These are phyloP conservation scores for Athelia psychrophila DNA, from an alignment of 1,284 basidiomycete species.

Conservation along the genomic window DNA sequence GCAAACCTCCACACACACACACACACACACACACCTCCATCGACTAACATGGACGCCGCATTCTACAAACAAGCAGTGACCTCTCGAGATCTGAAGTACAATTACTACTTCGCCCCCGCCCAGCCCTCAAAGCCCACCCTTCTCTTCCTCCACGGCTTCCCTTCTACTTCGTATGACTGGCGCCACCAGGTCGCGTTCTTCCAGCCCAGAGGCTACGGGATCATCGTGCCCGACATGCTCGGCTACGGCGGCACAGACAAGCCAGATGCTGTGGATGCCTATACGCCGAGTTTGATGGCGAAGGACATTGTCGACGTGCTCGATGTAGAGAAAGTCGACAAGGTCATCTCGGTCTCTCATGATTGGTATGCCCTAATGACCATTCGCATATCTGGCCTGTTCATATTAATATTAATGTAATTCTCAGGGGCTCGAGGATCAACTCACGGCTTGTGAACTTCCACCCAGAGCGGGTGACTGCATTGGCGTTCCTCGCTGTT, in stretches of 20 bases:
- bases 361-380: constrained; percentile 35
- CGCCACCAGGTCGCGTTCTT: constrained; percentile 40
- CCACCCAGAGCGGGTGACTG: constrained; percentile 25
- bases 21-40: no score
- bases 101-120: constrained; percentile 26
- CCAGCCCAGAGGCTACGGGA: constrained; percentile 38
- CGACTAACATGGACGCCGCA: neutral
- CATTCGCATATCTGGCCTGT: neutral
- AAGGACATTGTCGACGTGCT: constrained; percentile 43
- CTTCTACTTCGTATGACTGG: constrained; percentile 43
- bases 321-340: constrained; percentile 31
- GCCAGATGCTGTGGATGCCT: constrained; percentile 33
- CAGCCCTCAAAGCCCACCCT: constrained; percentile 30
- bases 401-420: constrained; percentile 8
- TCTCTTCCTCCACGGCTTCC: constrained; percentile 46
- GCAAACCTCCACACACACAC: no score
- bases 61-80: constrained; percentile 18
- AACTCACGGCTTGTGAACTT: constrained; percentile 25
- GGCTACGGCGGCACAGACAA: constrained; percentile 49
- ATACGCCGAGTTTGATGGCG: constrained; percentile 32
- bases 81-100: constrained; percentile 21
- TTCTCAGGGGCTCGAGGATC: constrained; percentile 31
- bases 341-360: constrained; percentile 39
- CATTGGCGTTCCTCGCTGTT: constrained; percentile 20
- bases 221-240: constrained; percentile 48